Conservation (phyloP, 768 basidiomycete genomes). For the Termitomyces sp. region DNA sequence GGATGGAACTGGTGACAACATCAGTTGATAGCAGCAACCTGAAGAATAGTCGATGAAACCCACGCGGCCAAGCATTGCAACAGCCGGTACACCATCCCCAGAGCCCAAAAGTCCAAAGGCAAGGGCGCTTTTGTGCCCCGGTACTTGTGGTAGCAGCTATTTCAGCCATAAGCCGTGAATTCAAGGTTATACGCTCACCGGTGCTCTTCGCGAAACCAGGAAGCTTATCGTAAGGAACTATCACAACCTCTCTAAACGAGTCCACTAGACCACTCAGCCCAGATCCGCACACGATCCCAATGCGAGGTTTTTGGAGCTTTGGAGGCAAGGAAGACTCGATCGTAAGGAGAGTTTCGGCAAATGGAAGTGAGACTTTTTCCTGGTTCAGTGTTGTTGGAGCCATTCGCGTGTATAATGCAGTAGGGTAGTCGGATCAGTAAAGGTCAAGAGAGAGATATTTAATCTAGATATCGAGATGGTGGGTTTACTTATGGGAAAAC, state of each 20-base stretch:
- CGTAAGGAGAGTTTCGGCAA: constrained; percentile 25
- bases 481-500: no score
- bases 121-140: constrained; percentile 75
- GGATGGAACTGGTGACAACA: constrained; percentile 58
- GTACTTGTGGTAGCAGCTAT: constrained; percentile 38
- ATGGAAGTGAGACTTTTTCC: background rate
- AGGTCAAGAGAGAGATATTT: background rate
- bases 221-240: constrained; percentile 62
- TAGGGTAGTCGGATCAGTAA: background rate
- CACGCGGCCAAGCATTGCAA: constrained; percentile 87
- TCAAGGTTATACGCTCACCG: constrained; percentile 40
- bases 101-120: constrained; percentile 76
- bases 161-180: background rate
- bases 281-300: constrained; percentile 86
- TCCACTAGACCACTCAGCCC: constrained; percentile 74
- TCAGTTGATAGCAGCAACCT: background rate
- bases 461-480: background rate
- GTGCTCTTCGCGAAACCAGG: constrained; percentile 76
- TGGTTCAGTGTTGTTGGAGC: background rate
- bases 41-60: constrained; percentile 14
- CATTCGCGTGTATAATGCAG: background rate
- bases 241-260: constrained; percentile 48
- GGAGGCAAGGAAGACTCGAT: constrained; percentile 29
- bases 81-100: constrained; percentile 66
- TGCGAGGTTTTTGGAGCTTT: constrained; percentile 42